Evolutionary conservation across 208 protist genomes (phyloP).

Genomic region (Wallacemonas rigidus): DNA sequence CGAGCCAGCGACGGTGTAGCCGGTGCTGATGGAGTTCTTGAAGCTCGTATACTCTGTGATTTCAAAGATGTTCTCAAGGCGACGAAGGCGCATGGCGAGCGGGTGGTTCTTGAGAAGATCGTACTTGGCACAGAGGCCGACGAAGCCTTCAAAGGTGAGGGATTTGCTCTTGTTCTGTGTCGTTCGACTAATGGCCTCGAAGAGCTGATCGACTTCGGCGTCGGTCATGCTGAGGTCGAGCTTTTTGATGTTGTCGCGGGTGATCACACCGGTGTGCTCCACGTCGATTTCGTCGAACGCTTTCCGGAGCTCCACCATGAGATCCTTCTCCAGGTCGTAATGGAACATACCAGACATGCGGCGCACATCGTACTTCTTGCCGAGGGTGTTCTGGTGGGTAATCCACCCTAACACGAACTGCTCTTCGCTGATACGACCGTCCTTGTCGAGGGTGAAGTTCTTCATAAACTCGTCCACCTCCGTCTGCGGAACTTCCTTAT

Average conservation of each 20-base stretch:
- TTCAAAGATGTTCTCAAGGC: slow-evolving; percentile 77
- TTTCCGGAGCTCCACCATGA: slow-evolving; percentile 65
- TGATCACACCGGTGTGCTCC: slow-evolving; percentile 80
- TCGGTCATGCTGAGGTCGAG: slow-evolving; percentile 67
- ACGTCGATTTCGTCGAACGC: slow-evolving; percentile 86
- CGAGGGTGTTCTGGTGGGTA: slow-evolving; percentile 71
- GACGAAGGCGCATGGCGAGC: slow-evolving; percentile 70
- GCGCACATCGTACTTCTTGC: slow-evolving; percentile 78
- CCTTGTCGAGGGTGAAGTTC: slow-evolving; percentile 73
- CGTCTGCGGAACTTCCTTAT: slow-evolving; percentile 52
- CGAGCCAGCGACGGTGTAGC: slow-evolving; percentile 81
- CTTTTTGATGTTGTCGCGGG: slow-evolving; percentile 67
- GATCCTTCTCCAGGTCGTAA: slow-evolving; percentile 85
- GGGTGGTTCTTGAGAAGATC: slow-evolving; percentile 86
- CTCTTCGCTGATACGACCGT: slow-evolving; percentile 85
- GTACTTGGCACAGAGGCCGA: slow-evolving; percentile 68
- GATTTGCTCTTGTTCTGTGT: slow-evolving; percentile 29
- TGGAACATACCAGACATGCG: slow-evolving; percentile 84
- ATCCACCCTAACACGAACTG: slow-evolving; percentile 87
- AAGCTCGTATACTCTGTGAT: slow-evolving; percentile 65
- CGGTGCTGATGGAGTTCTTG: slow-evolving; percentile 65
- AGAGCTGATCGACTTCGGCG: slow-evolving; percentile 64
- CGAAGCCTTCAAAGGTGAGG: slow-evolving; percentile 87
- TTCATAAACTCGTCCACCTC: slow-evolving; percentile 82
- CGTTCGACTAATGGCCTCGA: slow-evolving; percentile 57